These are phyloP conservation scores for Aspergillus puulaauensis DNA, from an alignment of 2,329 filamentous ascomycete species.

Conservation along the genomic window DNA sequence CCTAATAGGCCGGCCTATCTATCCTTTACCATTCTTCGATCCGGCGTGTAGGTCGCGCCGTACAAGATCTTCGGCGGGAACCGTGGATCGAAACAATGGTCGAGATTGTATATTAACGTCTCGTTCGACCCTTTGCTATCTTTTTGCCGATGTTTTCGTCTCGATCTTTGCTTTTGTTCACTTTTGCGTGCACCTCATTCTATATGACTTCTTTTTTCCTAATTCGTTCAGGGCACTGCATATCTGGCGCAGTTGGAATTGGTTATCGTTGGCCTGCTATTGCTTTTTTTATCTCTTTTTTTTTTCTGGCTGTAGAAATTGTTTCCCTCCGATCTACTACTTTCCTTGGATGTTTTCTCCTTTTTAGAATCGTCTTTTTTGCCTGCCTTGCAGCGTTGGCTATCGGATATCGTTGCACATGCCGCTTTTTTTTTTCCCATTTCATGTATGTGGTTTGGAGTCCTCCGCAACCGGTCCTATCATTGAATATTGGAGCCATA, in stretches of 20 bases:
- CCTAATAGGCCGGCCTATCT: not conserved
- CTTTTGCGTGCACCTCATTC: not conserved
- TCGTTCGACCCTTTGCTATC: conserved; percentile 2
- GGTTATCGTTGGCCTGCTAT: conserved; percentile 13
- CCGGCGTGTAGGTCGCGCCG: not conserved
- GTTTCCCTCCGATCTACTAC: conserved; percentile 13
- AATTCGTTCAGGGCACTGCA: conserved; percentile 20
- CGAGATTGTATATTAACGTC: conserved; percentile 9
- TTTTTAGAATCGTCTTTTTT: conserved; percentile 8
- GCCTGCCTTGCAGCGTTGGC: conserved; percentile 11
- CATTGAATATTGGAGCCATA: conserved; percentile 12
- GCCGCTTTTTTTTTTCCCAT: conserved; percentile 14
- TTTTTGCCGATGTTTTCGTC: not conserved
- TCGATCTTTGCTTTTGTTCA: not conserved
- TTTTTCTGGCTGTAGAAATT: conserved; percentile 19
- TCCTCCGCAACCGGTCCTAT: conserved; percentile 3
- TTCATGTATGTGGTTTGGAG: conserved; percentile 14
- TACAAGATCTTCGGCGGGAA: conserved; percentile 20
- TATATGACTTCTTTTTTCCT: not conserved
- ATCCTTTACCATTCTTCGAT: conserved; percentile 2
- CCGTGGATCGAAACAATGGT: conserved; percentile 14
- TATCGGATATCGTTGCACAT: conserved; percentile 3
- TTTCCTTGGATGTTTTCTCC: conserved; percentile 6
- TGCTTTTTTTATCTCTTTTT: conserved; percentile 9
- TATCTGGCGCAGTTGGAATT: conserved; percentile 28